phyloP scores from a whole-genome alignment of 495 filamentous ascomycete genomes.

The Pyrenula massariospora region DNA sequence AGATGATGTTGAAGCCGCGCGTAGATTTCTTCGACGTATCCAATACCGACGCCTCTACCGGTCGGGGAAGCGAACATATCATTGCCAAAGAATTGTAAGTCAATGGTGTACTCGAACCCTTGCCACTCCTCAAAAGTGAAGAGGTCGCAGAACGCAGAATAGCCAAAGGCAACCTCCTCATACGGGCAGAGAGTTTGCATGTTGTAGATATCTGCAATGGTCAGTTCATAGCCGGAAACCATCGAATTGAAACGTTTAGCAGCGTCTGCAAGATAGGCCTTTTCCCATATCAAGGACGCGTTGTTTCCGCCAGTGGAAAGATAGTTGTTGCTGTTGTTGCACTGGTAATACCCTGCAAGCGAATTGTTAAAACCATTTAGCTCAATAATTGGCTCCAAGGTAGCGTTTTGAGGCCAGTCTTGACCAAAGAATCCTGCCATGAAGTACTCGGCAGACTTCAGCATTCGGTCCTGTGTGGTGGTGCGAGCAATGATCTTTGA shows the following conservation, averaged over 20 bases:
- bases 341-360: constrained; percentile 22
- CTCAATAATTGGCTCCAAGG: constrained; percentile 39
- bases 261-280: constrained; percentile 33
- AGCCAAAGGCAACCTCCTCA: constrained; percentile 48
- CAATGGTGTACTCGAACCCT: constrained; percentile 42
- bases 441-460: constrained; percentile 33
- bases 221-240: constrained; percentile 38
- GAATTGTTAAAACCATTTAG: constrained; percentile 16
- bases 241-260: constrained; percentile 32
- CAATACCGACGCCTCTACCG: constrained; percentile 50
- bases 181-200: constrained; percentile 46
- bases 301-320: constrained; percentile 13
- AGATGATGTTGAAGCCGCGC: constrained; percentile 45
- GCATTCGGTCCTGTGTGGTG: constrained; percentile 43
- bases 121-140: constrained; percentile 47
- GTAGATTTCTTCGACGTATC: constrained; percentile 50
- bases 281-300: constrained; percentile 22
- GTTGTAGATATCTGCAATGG: constrained; percentile 36
- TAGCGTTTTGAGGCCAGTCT: constrained; percentile 41
- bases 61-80: constrained; percentile 46
- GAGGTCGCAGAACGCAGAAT: constrained; percentile 40
- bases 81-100: constrained; percentile 48
- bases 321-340: constrained; percentile 13
- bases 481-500: constrained; percentile 51
- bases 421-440: constrained; percentile 47